A percentile compares a stretch with the other conserved stretches of the same genome.
These are phyloP conservation scores for Spirogloea muscicola DNA, from an alignment of 139 green algal species.

Conservation along the genomic window DNA sequence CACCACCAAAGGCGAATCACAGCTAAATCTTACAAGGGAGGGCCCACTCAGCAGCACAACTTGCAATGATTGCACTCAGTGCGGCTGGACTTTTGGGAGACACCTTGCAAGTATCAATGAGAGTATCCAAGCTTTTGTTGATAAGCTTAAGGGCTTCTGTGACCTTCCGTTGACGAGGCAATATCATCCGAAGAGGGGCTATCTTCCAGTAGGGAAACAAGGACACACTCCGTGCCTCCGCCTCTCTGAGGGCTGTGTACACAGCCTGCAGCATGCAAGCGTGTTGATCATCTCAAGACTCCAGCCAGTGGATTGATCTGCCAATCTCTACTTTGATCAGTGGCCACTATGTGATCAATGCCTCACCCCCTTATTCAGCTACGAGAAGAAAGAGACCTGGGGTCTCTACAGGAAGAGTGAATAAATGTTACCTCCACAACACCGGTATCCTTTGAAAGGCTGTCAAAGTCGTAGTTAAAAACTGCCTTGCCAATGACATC, in stretches of 20 bases:
- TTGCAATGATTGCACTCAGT: no score
- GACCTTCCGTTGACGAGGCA: slow-evolving; percentile 64
- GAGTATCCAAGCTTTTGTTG: slow-evolving; percentile 71
- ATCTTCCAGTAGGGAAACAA: slow-evolving; percentile 86
- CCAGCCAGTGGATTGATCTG: no score
- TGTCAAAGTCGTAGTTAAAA: slow-evolving; percentile 95
- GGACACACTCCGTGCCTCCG: slow-evolving; percentile 81
- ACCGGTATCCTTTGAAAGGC: slow-evolving; percentile 29
- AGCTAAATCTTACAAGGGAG: no score
- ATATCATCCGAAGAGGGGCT: slow-evolving; percentile 57
- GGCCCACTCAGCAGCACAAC: no score
- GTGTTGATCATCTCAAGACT: no score
- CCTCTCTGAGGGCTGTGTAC: slow-evolving; percentile 87
- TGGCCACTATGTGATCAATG: no score
- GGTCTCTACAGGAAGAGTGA: no score
- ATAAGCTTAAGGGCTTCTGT: slow-evolving; percentile 69
- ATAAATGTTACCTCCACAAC: slow-evolving; percentile 34
- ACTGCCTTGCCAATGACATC: slow-evolving; percentile 98
- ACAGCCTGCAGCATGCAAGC: slow-evolving; percentile 83
- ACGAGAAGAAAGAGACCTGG: no score
- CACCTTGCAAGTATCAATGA: slow-evolving; percentile 71
- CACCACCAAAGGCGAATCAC: no score
- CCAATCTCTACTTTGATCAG: no score
- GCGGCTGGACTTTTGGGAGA: no score
- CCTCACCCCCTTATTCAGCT: no score